Evolutionary conservation across 2,329 filamentous ascomycete genomes (phyloP), one percentile per base, ranked within the genome.

Genomic region (Exophiala sideris): DNA sequence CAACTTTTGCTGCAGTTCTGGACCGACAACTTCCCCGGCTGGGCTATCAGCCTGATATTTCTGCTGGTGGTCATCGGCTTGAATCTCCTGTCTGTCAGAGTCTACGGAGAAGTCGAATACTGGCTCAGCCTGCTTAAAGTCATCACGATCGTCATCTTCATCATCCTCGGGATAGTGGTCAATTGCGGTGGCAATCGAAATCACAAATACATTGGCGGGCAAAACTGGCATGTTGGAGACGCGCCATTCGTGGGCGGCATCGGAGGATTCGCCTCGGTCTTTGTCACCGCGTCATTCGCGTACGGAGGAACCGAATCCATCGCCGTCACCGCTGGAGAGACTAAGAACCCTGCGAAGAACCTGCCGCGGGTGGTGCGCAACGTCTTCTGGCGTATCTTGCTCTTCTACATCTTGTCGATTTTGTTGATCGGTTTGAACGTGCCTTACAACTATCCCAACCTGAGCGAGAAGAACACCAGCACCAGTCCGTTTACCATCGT

Each of bases 81-180:
- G 41, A 83, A 80, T 59, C 70, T 82, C 35, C 67, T 82, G 24
- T 76, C 78, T 1, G 80, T 83, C 7, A 70, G 68, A 29, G 70
- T 76, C 18, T 81, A 79, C 58, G 79, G 78, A 80, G 58, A 73
- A 67, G 62, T 78, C 45, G 78, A 82, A 59, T 75, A 73, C 48
- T 73, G 70, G 69, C 55, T 73, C n/a, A 64, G 68, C 2, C 61
- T 60, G 5, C 68, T 68, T 65, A 72, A 71, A 52, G 59, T 72
- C 6, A 56, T 70, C 14, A 73, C 71, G 4, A 71, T 96, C 45
- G 81, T 96, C 3, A 91, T 89, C 5, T 86, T 95, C 57, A 84
- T 95, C 53, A 80, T 95, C 64, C 89, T 95, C 71, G 86, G 40
- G 11, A 48, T 60, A 12, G 41, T 51, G 24, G 48, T 52, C 34